Conservation (phyloP, 495 filamentous ascomycete genomes). For the Paragyromitra xinjiangensis region DNA sequence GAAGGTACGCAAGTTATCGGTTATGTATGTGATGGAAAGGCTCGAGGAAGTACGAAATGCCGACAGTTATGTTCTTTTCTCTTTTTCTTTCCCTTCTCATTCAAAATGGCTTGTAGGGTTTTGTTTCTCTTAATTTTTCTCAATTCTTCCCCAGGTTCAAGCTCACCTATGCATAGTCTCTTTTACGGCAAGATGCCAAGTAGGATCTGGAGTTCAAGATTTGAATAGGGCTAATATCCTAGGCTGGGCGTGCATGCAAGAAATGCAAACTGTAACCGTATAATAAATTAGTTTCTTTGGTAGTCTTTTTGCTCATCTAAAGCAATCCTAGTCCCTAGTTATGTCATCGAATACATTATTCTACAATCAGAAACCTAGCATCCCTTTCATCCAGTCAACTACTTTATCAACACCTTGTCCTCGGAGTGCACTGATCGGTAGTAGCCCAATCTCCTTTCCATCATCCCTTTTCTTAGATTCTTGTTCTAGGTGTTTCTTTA, state of each 20-base stretch:
- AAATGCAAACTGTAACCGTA: conserved; percentile 2
- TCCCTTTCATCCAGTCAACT: conserved; percentile 75
- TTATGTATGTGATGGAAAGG: conserved; percentile 48
- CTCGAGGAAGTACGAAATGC: neutral
- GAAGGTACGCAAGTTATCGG: conserved; percentile 77
- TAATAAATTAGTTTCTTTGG: conserved; percentile 13
- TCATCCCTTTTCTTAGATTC: conserved; percentile 74
- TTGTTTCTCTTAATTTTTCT: conserved; percentile 7
- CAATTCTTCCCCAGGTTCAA: neutral
- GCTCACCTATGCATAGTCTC: neutral
- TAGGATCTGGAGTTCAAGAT: neutral
- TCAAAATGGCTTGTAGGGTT: neutral
- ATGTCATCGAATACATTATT: neutral
- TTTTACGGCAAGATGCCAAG: neutral
- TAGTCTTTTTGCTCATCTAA: neutral
- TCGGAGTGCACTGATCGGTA: conserved; percentile 89
- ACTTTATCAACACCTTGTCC: conserved; percentile 83
- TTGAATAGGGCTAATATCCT: conserved; percentile 1
- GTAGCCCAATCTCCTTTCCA: conserved; percentile 72
- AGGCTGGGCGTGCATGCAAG: neutral
- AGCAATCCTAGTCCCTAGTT: neutral
- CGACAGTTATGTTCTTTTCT: neutral
- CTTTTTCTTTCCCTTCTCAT: neutral
- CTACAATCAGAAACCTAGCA: conserved; percentile 66
- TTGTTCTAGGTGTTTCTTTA: conserved; percentile 62